A percentile compares a stretch with the other conserved stretches of the same genome.
Evolutionary conservation across 202 grass and related monocot species (phyloP).

Genomic region (Tripidium arundinaceum): DNA sequence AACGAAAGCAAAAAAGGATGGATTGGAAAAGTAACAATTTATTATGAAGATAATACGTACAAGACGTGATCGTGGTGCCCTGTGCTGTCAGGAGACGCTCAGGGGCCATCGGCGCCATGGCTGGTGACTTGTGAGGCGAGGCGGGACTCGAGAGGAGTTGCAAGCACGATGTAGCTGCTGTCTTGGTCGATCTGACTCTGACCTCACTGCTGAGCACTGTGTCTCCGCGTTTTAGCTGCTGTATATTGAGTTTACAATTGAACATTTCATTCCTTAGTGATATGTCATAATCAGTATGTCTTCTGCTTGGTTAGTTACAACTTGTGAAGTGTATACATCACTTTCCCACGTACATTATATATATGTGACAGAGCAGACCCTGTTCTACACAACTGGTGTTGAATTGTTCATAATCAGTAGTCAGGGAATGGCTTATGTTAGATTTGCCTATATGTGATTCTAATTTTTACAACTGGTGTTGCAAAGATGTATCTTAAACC

Average conservation of each 20-base stretch:
- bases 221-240: not conserved
- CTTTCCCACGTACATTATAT: not conserved
- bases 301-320: not conserved
- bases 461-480: not conserved
- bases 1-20: too few relatives aligned
- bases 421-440: not conserved
- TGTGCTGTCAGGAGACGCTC: not conserved
- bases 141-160: not conserved
- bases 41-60: too few relatives aligned
- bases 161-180: not conserved
- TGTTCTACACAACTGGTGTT: not conserved
- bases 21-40: not conserved
- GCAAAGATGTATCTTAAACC: conserved; percentile 5
- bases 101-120: not conserved
- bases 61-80: not conserved
- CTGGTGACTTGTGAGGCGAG: too few relatives aligned
- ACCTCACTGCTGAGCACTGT: not conserved
- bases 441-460: conserved; percentile 9
- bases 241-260: not conserved
- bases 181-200: not conserved
- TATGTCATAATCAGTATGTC: not conserved
- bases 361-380: not conserved
- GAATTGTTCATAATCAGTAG: too few relatives aligned
- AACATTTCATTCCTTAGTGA: conserved; percentile 6
- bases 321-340: not conserved